Evolutionary conservation across 2,329 filamentous ascomycete genomes (phyloP), one percentile per base, ranked within the genome.

Genomic region (Sphaerulina musiva): DNA sequence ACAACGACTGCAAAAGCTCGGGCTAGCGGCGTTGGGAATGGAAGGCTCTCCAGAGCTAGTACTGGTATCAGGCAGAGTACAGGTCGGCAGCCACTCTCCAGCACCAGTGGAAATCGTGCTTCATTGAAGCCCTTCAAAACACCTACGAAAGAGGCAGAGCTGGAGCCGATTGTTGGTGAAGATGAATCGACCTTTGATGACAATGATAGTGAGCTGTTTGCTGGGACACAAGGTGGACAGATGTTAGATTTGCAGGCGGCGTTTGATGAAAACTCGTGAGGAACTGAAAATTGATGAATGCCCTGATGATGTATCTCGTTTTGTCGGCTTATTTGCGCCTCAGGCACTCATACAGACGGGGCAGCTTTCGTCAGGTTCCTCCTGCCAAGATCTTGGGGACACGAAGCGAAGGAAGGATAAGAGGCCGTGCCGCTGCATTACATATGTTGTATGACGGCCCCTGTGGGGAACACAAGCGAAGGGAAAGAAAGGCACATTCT

Each of bases 181-280:
- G 68, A 66, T 40, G 65, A 64, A 47, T 69, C 65, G n/a, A 64
- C 63, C 14, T 73, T 73, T 48, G 71, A 69, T 38, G 70, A 67
- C 49, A 70, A 69, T 38, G 70, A 67, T 48, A 70, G 69, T 45
- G 70, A 68, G 46, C 60, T 74, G n/a, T 64, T 72, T 34, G 63
- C 67, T 7, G 69, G 69, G 4, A 73, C 73, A 31, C 69, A 61
- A 32, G 58, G 51, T 5, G 53, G 38, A 34, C 51, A 53, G 41
- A 48, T 56, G 47, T 31, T 58, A 34, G 53, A 56, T 40, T 41
- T 53, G 42, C 46, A 47, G 14, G 46, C 29, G n/a, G 54, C 46
- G 4, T 53, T 56, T 50, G 54, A 56, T 39, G 50, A 47, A 26
- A 41, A 48, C n/a, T 43, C 36, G 26, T 53, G 48, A 39, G 23